Evolutionary conservation across 257 asterid genomes (phyloP), one percentile per base, ranked within the genome.

Genomic region (Parsonsia alboflavescens): DNA sequence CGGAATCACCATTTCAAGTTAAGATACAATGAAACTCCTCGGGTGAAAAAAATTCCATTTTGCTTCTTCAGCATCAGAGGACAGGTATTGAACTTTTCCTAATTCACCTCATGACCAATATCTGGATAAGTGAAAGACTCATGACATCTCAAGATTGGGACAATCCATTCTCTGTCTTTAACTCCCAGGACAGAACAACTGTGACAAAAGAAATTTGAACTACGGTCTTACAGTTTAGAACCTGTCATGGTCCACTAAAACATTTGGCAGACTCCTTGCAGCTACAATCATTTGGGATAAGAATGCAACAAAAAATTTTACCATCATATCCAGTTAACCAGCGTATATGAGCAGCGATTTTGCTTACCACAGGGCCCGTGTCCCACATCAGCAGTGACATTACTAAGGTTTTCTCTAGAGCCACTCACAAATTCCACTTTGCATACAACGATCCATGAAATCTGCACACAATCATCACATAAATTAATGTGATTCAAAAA

Each of bases 231-330:
- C 21, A 76, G 49, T 44, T 49, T 54, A 56, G 74, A 68, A 72
- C 39, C 65, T 41, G 73, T 57, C 39, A 77, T 68, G 53, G 61
- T 68, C 62, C 17, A 24, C 33, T 45, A 71, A 33, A 13, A 26
- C 28, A 28, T 3, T 2, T 42, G 21, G 33, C 52, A 75, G 52
- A 48, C 9, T 39, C 26, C 1, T 11, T 36, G 24, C 70, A 93
- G 97, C 98, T 88, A 64, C 97, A 96, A 68, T 93, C 98, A 80
- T 93, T 97, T 54, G 98, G 91, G 75, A 89, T 96, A n/a, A 69
- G 97, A 91, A 72, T 89, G 89, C 78, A 91, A 91, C 66, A 89
- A 84, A 93, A 91, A 78, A 93, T 90, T 76, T 97, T 91, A 79
- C 98, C 98, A 84, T 91, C 98, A 79, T 93, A 97, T 44, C 98